Base-by-base conservation (phyloP, 2,329 filamentous ascomycete genomes). In the Colletotrichum sansevieriae region DNA sequence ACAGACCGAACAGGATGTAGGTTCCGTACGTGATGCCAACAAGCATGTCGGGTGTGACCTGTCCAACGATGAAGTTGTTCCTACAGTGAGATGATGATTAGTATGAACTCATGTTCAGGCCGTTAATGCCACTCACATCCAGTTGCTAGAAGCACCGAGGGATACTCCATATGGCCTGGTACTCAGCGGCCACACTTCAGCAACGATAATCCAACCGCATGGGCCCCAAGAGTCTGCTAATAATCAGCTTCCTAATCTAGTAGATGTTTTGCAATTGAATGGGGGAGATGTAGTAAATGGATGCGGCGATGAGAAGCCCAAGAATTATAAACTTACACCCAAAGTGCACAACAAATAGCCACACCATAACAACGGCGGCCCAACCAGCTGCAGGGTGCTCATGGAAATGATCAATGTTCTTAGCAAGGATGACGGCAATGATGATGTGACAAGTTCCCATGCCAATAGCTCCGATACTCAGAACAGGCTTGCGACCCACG, bases 261-360 rank as follows among this genome's bases (percentile, higher is more conserved):
- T n/a, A 25, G 6, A 9, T 20, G 49, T 18, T 12, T 8, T n/a
- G 20, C 13, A 39, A 29, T 29, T 7, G 29, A 29, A 9, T 29
- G 8, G 4, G 29, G 29, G 29, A 29, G 29, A 9, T 29, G 7
- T 8, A 29, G 29, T 29, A 4, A 25, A 25, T 29, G 7, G 6
- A 29, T 8, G 8, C 4, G 29, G 29, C 9, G 9, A 29, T 7
- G 29, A 29, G 8, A 9, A 6, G 5, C 7, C 37, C 7, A 55
- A 46, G 37, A 18, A 3, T 2, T 1, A 18, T 29, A 0, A 10
- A 37, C 60, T 51, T 33, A 65, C 65, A 93, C 35, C 90, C 92
- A 74, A 94, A 94, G 77, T 92, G 87, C 35, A 92, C 82, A 33
- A 92, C 88, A 71, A 92, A 94, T 0, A 94, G 83, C 91, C 91